Evolutionary conservation across 495 filamentous ascomycete species (phyloP).

Genomic region (Hyaloscypha variabilis): DNA sequence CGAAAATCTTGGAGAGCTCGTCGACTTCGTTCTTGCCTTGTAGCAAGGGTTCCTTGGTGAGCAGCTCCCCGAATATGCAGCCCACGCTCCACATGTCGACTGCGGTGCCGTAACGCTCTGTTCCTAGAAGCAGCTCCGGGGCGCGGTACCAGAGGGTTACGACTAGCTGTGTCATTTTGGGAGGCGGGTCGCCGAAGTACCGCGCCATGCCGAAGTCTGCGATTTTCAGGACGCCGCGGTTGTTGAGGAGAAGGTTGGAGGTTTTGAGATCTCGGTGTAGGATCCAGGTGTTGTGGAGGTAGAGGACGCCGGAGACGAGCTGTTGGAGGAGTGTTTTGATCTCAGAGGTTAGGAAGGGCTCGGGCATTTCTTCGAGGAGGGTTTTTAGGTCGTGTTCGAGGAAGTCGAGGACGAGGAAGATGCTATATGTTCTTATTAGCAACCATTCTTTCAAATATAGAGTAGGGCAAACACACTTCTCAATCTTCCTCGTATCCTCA

Average conservation of each 20-base stretch:
- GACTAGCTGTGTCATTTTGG: slow-evolving; percentile 88
- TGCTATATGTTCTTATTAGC: slow-evolving; percentile 47
- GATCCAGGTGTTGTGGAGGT: slow-evolving; percentile 90
- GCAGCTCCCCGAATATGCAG: slow-evolving; percentile 93
- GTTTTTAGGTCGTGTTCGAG: slow-evolving; percentile 97
- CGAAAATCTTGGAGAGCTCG: slow-evolving; percentile 75
- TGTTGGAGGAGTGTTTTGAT: slow-evolving; percentile 88
- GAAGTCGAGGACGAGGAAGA: slow-evolving; percentile 97
- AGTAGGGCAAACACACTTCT: slow-evolving; percentile 61
- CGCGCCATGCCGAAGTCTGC: slow-evolving; percentile 98
- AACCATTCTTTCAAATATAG: neutral
- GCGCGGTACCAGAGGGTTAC: slow-evolving; percentile 97
- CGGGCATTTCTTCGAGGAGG: slow-evolving; percentile 88
- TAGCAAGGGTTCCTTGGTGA: slow-evolving; percentile 80
- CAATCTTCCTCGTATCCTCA: slow-evolving; percentile 60
- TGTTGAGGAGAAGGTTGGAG: slow-evolving; percentile 92
- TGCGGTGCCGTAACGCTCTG: slow-evolving; percentile 71
- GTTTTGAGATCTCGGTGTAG: slow-evolving; percentile 97
- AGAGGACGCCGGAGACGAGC: slow-evolving; percentile 77
- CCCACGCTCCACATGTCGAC: slow-evolving; percentile 97
- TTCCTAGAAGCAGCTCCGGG: slow-evolving; percentile 87
- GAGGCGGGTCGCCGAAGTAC: slow-evolving; percentile 80
- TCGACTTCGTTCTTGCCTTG: slow-evolving; percentile 97
- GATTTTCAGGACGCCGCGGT: slow-evolving; percentile 92
- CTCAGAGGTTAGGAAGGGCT: slow-evolving; percentile 92